phyloP scores from a whole-genome alignment of 208 protist species.

The Herpetomonas samuelpessoai region DNA sequence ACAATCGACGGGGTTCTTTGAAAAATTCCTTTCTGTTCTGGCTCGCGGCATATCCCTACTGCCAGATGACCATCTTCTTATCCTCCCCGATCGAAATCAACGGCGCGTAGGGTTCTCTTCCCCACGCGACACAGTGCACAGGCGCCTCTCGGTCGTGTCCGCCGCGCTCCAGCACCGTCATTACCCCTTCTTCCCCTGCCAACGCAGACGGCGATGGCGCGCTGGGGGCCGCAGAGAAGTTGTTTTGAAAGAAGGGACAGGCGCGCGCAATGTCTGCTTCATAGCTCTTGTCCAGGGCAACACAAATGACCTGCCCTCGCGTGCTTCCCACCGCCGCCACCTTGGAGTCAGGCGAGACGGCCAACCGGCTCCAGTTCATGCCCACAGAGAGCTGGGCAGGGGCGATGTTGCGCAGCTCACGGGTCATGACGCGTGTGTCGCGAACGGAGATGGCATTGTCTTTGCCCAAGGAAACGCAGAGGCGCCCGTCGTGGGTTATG shows the following conservation, averaged over 20 bases:
- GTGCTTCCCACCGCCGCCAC: slow-evolving; percentile 51
- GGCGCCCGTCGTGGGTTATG: slow-evolving; percentile 25
- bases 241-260: not conserved
- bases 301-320: slow-evolving; percentile 15
- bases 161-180: slow-evolving; percentile 1
- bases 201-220: too few species aligned
- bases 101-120: slow-evolving; percentile 16
- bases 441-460: slow-evolving; percentile 55
- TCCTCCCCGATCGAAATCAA: slow-evolving; percentile 35
- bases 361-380: slow-evolving; percentile 57
- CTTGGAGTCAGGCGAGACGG: slow-evolving; percentile 31
- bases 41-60: slow-evolving; percentile 11
- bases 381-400: slow-evolving; percentile 28
- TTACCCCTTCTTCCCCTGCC: slow-evolving; percentile 8
- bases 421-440: slow-evolving; percentile 47
- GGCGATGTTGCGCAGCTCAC: slow-evolving; percentile 27
- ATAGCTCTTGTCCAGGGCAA: slow-evolving; percentile 12
- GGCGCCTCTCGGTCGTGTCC: slow-evolving; percentile 6
- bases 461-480: slow-evolving; percentile 61
- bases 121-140: slow-evolving; percentile 42
- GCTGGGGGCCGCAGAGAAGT: not conserved
- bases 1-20: too few species aligned
- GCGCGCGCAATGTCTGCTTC: not conserved
- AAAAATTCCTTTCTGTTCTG: not conserved
- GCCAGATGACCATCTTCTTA: slow-evolving; percentile 30